Evolutionary conservation across 306 rosid species (phyloP), one percentile per base, ranked within the genome.

Genomic region (Adenanthera pavonina): DNA sequence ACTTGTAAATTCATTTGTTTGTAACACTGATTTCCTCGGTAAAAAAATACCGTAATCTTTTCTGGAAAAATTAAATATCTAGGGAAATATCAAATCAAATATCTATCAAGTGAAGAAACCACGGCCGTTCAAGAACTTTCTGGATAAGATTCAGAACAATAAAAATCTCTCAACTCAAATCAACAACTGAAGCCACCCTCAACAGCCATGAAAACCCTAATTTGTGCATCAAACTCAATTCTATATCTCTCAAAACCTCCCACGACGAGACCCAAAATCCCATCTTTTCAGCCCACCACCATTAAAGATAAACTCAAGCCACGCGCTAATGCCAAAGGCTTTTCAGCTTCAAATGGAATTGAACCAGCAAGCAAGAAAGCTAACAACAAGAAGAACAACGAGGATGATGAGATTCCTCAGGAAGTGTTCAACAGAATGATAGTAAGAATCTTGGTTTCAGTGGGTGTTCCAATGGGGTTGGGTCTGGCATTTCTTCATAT

Each of bases 271-370:
- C 88, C 88, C 82, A 87, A 59, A 70, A 81, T 11, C 66, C 83
- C 57, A 86, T 2, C 40, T 49, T 80, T 61, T 77, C n/a, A 74
- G 70, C 79, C 86, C 71, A 83, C 6, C 14, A 19, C 25, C 60
- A 51, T 84, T 5, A 8, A 75, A 35, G n/a, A 72, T 57, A 75
- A 82, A 16, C 54, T 25, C 70, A 77, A 82, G 44, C 57, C 87
- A 44, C 86, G 60, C 41, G 90, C 93, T 1, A 89, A 81, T 60
- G 84, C 94, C 62, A 93, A 89, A 66, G 98, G 97, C 70, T 93
- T 95, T 72, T 59, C 91, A 48, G 88, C 92, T 43, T 69, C 83
- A 2, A 33, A 44, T 41, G 70, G 73, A 78, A 82, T 62, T 3
- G 74, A 76, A 3, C 30, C 75, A 7, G 20, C 60, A 3, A 51